phyloP scores from a whole-genome alignment of 495 filamentous ascomycete species.

The Emericellopsis terricola region DNA sequence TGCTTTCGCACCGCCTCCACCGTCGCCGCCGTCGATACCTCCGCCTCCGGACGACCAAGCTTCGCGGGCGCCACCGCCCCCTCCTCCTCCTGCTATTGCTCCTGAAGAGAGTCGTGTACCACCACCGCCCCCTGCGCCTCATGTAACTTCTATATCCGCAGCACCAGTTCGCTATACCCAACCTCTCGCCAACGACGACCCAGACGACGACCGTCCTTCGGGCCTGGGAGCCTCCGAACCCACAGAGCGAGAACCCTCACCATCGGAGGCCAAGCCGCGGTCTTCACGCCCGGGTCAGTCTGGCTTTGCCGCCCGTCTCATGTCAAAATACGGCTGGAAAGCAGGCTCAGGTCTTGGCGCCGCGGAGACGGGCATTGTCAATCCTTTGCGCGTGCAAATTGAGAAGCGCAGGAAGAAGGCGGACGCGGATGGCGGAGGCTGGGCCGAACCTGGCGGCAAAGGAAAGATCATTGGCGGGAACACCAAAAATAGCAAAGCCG shows the following conservation, averaged over 20 bases:
- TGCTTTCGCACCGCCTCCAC: slow-evolving; percentile 57
- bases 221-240: slow-evolving; percentile 12
- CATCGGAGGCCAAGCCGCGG: slow-evolving; percentile 16
- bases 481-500: slow-evolving; percentile 23
- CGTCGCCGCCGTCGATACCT: slow-evolving; percentile 26
- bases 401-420: slow-evolving; percentile 66
- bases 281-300: slow-evolving; percentile 61
- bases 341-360: slow-evolving; percentile 78
- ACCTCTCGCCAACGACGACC: slow-evolving; percentile 29
- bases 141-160: slow-evolving; percentile 49
- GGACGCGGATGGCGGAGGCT: slow-evolving; percentile 66
- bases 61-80: slow-evolving; percentile 15
- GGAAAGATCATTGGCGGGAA: slow-evolving; percentile 70
- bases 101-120: slow-evolving; percentile 13
- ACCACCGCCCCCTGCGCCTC: slow-evolving; percentile 16
- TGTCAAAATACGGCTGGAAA: slow-evolving; percentile 86
- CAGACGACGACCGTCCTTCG: slow-evolving; percentile 31
- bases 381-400: slow-evolving; percentile 63
- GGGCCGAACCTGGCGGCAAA: slow-evolving; percentile 44
- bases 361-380: slow-evolving; percentile 58
- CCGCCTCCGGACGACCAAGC: slow-evolving; percentile 32
- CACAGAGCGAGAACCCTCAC: slow-evolving; percentile 3
- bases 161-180: slow-evolving; percentile 67
- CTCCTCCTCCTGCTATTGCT: slow-evolving; percentile 33
- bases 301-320: slow-evolving; percentile 62